Evolutionary conservation across 129 eudicot genomes (phyloP), one percentile per base, ranked within the genome.

Genomic region (Saposhnikovia divaricata): DNA sequence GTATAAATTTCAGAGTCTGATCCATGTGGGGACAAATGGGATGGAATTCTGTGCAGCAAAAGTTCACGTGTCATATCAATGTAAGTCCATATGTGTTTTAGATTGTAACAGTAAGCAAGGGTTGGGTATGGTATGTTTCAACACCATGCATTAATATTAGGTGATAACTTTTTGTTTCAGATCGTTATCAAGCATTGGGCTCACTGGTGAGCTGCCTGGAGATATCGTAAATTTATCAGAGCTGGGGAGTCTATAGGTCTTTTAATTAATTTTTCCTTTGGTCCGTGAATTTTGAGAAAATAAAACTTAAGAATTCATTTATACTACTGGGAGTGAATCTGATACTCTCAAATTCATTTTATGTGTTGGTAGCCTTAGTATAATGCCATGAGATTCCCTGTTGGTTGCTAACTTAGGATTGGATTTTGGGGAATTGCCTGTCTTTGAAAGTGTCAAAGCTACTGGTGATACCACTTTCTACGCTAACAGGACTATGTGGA

Each of bases 11-110:
- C 21, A 18, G 65, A 91, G 0, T 74, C 85, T 12, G 95, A 92
- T 79, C 96, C 97, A 27, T 92, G 97, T 74, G 81, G 55, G 37
- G 82, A 38, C 23, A 37, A 77, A 46, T 92, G 97, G 97, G 96
- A 77, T 16, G 97, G 97, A 61, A 88, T 92, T 73, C 45, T 59
- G 37, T 92, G 97, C 83, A 84, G 43, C 10, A 83, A 80, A n/a
- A n/a, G n/a, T 77, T 82, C 89, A 25, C 95, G 96, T 63, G 66
- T n/a, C 45, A 71, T n/a, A 10, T 37, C 27, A 1, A 71, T 71
- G 75, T 71, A 71, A 71, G 74, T 39, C 13, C 50, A 46, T 19
- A 14, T 31, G 44, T 46, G 44, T 34, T 68, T 68, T 40, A 34
- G 44, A 10, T 37, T 71, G 1, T 14, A 23, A 80, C 53, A 47